These are phyloP conservation scores for Cytospora piceicola DNA, from an alignment of 2,329 filamentous ascomycete genomes.

Conservation along the genomic window DNA sequence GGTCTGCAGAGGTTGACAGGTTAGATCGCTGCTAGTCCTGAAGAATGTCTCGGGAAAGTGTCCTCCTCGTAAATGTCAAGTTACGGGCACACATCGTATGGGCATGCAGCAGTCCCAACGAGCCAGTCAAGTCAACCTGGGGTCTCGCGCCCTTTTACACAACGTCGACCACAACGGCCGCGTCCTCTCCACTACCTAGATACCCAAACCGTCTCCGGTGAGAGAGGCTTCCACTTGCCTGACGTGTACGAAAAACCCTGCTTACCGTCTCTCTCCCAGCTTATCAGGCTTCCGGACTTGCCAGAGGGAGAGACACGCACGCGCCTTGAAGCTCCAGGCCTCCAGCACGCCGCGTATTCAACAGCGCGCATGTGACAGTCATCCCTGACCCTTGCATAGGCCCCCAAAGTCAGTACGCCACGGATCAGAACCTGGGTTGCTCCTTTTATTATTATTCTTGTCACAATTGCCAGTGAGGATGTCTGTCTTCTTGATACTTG, in stretches of 20 bases:
- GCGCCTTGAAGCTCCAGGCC: neutral
- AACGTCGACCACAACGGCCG: slow-evolving; percentile 1
- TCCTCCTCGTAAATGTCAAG: neutral
- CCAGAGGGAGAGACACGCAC: neutral
- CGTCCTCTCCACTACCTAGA: slow-evolving; percentile 13
- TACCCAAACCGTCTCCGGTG: slow-evolving; percentile 27
- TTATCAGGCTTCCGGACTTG: neutral
- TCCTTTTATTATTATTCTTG: too few relatives aligned
- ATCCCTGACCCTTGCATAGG: neutral
- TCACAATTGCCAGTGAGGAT: neutral
- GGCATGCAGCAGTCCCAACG: slow-evolving; percentile 2
- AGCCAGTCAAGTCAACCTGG: neutral
- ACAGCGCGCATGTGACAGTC: neutral
- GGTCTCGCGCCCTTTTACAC: slow-evolving; percentile 15
- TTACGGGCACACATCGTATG: slow-evolving; percentile 9
- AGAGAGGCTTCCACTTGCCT: slow-evolving; percentile 26
- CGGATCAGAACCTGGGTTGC: too few relatives aligned
- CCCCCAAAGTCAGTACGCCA: too few relatives aligned
- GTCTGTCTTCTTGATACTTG: neutral
- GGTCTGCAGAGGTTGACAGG: neutral
- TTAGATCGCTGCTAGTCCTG: too few relatives aligned
- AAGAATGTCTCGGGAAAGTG: neutral
- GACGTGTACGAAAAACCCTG: slow-evolving; percentile 15
- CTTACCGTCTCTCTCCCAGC: neutral
- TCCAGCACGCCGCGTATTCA: neutral